A percentile compares a stretch with the other conserved stretches of the same genome.
Evolutionary conservation across 495 filamentous ascomycete species (phyloP).

Genomic region (Polyplosphaeria fusca): DNA sequence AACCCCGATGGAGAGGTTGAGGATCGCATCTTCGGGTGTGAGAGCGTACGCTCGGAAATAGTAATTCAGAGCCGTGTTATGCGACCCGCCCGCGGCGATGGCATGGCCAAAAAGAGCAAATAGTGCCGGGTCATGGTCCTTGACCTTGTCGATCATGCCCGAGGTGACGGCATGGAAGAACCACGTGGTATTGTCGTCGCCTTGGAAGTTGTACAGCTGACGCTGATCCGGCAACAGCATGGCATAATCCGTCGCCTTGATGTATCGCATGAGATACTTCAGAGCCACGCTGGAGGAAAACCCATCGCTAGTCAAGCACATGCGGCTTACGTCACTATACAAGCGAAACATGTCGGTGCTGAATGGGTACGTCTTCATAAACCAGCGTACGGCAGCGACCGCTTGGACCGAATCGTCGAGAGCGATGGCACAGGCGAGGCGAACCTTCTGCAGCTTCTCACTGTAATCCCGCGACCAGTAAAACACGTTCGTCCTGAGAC

Average conservation of each 20-base stretch:
- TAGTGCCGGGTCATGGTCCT: conserved; percentile 60
- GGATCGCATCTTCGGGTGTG: conserved; percentile 68
- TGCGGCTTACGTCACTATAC: conserved; percentile 65
- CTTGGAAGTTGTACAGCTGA: conserved; percentile 35
- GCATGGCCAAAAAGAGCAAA: conserved; percentile 88
- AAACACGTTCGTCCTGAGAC: conserved; percentile 75
- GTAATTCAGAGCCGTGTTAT: conserved; percentile 82
- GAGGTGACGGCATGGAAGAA: conserved; percentile 4
- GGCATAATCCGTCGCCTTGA: conserved; percentile 81
- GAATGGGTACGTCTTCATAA: conserved; percentile 81
- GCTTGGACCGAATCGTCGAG: conserved; percentile 76
- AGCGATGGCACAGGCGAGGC: conserved; percentile 80
- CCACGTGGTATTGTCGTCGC: conserved; percentile 8
- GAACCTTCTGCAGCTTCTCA: conserved; percentile 71
- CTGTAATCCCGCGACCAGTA: conserved; percentile 56
- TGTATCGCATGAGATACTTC: conserved; percentile 84
- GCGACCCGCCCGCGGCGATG: conserved; percentile 70
- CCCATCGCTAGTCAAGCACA: conserved; percentile 49
- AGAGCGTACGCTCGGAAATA: conserved; percentile 82
- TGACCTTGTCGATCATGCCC: conserved; percentile 4
- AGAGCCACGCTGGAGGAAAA: conserved; percentile 63
- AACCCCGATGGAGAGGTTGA: conserved; percentile 70
- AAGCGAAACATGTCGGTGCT: conserved; percentile 81
- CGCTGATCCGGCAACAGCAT: conserved; percentile 38
- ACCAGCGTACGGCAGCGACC: conserved; percentile 66